Base-by-base conservation (phyloP, 768 basidiomycete species). In the Suillus tomentosus region DNA sequence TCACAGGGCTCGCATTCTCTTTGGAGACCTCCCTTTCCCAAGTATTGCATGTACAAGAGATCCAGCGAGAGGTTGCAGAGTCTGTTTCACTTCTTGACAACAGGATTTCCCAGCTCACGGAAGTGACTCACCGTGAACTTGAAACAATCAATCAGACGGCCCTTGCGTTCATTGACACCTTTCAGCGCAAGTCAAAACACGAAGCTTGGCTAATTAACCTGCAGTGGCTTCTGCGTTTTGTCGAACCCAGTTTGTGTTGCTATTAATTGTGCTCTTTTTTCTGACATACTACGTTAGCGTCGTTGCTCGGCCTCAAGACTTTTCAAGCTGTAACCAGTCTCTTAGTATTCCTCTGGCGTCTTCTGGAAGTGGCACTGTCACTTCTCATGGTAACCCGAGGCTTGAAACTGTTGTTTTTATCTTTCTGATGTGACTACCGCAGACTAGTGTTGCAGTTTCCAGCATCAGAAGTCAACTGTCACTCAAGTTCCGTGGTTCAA, bases 141-240 rank as follows among this genome's bases (percentile, higher is more conserved):
- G 74, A 79, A 61, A 79, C 77, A 63, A 80, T 88, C 61, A 84
- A 82, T 56, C 77, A 71, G 22, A 82, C 86, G 24, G 77, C 81
- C 3, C 67, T 65, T 53, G 65, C 66, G 3, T 63, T 77, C 31
- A 75, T 68, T 42, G 68, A 73, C 45, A 65, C 64, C 36, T 72
- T 58, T 42, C 57, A 58, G 15, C 57, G 57, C 57, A 40, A 27
- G 40, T 58, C 57, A 27, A 27, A 27, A 27, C 57, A 42, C 17
- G 24, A 58, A 40, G 11, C 39, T 27, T 58, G 57, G 57, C 57
- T 58, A 6, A 42, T 31, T 13, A 37, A 45, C 57, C 43, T 62
- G 68, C 31, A 61, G 59, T 24, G 34, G 27, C 62, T 80, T 78
- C 74, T 42, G 10, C 57, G 27, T 42, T 58, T 58, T 27, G 11